Evolutionary conservation across 495 filamentous ascomycete species (phyloP), one percentile per base, ranked within the genome.

Genomic region (Xylaria venustula): DNA sequence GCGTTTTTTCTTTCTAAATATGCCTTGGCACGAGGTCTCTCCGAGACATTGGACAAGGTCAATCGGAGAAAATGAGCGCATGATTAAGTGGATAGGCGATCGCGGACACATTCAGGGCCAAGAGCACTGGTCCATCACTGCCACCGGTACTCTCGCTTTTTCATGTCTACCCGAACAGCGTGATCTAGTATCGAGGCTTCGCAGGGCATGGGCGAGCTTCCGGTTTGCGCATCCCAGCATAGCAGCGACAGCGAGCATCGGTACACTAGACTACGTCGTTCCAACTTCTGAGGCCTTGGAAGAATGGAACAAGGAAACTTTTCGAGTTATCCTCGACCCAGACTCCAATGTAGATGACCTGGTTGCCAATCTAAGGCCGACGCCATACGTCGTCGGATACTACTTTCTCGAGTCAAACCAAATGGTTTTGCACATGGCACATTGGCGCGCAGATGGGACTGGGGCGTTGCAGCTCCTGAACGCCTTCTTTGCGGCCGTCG

Each of bases 211-310:
- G 69, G 67, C 59, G 42, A 15, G 54, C 17, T 53, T 75, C 30
- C 73, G 73, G 14, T 75, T 75, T 46, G 51, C 66, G 19, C 70
- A 75, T 47, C 71, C 71, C 26, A 68, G 63, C 59, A 67, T 75
- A 17, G 71, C 71, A 26, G 52, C 63, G 19, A 61, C 60, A 15
- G 51, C 67, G 20, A 48, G 60, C 19, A 58, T 51, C 19, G 61
- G 66, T 17, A 62, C 54, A 11, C 32, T 71, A 30, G 46, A 64
- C 32, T 75, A 74, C 44, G 42, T 32, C 26, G 61, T 68, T 17
- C 73, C 69, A 40, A 36, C 55, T 40, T 37, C 53, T 34, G 30
- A 41, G 8, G 53, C 37, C 14, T 63, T 75, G 5, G 55, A 64
- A 12, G 36, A 69, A 55, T 75, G 71, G 73, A 37, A 56, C 1